These are phyloP conservation scores for Nemania diffusa DNA, from an alignment of 2,329 filamentous ascomycete species.

Conservation along the genomic window DNA sequence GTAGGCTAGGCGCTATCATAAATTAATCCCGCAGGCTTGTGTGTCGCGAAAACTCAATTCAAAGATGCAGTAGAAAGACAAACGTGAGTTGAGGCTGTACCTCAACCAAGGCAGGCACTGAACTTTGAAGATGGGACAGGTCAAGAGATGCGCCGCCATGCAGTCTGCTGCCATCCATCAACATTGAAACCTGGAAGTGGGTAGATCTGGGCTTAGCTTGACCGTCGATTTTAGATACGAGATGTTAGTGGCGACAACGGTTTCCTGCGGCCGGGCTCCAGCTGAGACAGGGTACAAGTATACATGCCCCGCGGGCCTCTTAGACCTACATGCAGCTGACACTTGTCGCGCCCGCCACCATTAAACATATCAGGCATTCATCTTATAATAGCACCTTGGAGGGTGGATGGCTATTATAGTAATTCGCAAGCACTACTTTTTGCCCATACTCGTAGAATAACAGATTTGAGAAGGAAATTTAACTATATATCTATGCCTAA, in stretches of 20 bases:
- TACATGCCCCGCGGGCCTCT: not conserved
- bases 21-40: not conserved
- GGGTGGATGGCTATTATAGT: no score
- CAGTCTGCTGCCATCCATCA: conserved; percentile 7
- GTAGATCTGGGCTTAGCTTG: conserved; percentile 20
- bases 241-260: not conserved
- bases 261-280: conserved; percentile 1
- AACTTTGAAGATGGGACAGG: not conserved
- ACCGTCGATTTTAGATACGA: conserved; percentile 31
- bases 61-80: not conserved
- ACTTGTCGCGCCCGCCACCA: no score
- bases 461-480: not conserved
- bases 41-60: not conserved
- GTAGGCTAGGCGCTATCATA: not conserved
- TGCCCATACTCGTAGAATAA: no score
- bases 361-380: no score
- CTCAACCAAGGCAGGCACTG: not conserved
- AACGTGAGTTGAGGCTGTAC: conserved; percentile 4
- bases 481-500: not conserved
- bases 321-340: no score
- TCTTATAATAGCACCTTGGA: no score
- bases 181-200: conserved; percentile 25
- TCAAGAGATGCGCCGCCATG: not conserved
- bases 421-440: no score
- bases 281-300: conserved; percentile 10